phyloP scores from a whole-genome alignment of 2,329 filamentous ascomycete genomes.

The Arthrobotrys musiformis region DNA sequence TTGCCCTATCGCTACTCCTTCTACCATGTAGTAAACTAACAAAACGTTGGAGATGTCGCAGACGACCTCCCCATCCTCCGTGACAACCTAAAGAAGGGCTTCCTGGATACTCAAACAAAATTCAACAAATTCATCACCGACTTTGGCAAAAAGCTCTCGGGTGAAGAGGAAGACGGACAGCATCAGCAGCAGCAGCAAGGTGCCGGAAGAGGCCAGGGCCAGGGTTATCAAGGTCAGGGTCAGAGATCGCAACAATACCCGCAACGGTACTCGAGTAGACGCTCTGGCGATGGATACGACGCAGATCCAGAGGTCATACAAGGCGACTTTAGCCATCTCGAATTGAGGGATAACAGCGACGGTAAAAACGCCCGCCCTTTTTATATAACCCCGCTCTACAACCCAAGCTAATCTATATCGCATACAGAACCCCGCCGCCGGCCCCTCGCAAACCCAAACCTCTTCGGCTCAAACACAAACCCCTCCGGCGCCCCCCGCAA shows the following conservation, averaged over 20 bases:
- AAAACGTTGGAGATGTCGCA: slow-evolving; percentile 61
- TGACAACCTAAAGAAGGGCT: slow-evolving; percentile 93
- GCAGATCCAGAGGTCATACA: slow-evolving; percentile 89
- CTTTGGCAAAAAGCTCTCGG: slow-evolving; percentile 92
- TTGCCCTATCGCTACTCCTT: background rate
- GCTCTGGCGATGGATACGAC: slow-evolving; percentile 82
- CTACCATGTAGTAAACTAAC: slow-evolving; percentile 19
- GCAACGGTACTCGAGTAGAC: slow-evolving; percentile 77
- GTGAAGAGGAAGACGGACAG: slow-evolving; percentile 78
- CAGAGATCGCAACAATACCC: slow-evolving; percentile 58
- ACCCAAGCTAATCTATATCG: slow-evolving; percentile 7
- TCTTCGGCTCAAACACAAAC: slow-evolving; percentile 77
- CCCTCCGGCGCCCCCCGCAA: slow-evolving; percentile 66
- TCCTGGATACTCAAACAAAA: slow-evolving; percentile 89
- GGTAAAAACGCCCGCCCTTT: slow-evolving; percentile 63
- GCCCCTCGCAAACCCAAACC: slow-evolving; percentile 77
- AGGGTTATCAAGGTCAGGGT: slow-evolving; percentile 61
- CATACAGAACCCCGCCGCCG: slow-evolving; percentile 70
- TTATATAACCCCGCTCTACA: background rate
- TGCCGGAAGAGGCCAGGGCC: slow-evolving; percentile 55
- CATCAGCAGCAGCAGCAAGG: slow-evolving; percentile 60
- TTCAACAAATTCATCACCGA: slow-evolving; percentile 93
- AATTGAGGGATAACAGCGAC: slow-evolving; percentile 69
- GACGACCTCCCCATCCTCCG: slow-evolving; percentile 94
- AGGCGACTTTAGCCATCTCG: slow-evolving; percentile 82